Evolutionary conservation across 805 yeast species (phyloP), one percentile per base, ranked within the genome.

Genomic region (Candida nonsorbophila): DNA sequence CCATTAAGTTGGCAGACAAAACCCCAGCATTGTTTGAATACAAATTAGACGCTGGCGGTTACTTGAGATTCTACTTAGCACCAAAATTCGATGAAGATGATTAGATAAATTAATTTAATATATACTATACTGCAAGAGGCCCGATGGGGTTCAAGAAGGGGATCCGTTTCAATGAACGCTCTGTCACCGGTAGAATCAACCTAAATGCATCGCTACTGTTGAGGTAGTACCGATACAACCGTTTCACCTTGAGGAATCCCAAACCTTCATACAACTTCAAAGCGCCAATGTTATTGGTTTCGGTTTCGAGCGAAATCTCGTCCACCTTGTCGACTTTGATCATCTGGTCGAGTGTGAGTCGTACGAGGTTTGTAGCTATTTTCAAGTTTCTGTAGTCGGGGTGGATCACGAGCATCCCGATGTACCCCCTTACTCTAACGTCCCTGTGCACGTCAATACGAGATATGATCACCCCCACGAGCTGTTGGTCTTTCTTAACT

Each of bases 11-110:
- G 51, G 84, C 95, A 12, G 90, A 83, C 49, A 86, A 84, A 53
- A 79, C 92, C 10, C 98, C 98, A 19, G 95, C 97, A 23, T 67
- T 87, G 56, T 86, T 92, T 52, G 97, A 90, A 65, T 92, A 81
- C 66, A 82, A 81, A 60, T 69, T 92, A 53, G 79, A 86, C 39
- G 68, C 58, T 18, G 83, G 90, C 58, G 98, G 98, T 31, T 84
- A 85, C 62, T 69, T 92, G 57, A 81, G 95, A 57, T 92, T 84
- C 75, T 92, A 84, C 74, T 74, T 92, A 58, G 98, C 98, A 46
- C 98, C 98, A 36, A 90, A 92, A 72, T 86, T 92, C 55, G 95
- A 84, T 42, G 97, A 88, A 41, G 95, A 84, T 41, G 92, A 84
- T 42, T 76, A 64, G 22, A 10, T 18, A 24, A 16, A n/a, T 28